phyloP scores from a whole-genome alignment of 805 yeast species.

The Hemisphaericaspora nanyangensis region DNA sequence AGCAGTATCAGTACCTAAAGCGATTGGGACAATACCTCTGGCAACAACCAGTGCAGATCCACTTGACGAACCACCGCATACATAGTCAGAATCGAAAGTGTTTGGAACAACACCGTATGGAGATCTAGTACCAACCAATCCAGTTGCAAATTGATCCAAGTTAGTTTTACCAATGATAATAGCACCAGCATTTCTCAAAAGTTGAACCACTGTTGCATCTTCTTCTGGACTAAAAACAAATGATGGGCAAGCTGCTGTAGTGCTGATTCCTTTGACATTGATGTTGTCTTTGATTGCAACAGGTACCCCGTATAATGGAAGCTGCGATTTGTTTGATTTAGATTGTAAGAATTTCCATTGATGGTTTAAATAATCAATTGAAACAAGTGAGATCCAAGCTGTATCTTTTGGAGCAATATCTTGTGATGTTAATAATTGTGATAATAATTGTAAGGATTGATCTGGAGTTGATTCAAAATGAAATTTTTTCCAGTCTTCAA shows the following conservation, averaged over 20 bases:
- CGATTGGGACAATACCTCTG: slow-evolving; percentile 81
- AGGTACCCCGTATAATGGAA: slow-evolving; percentile 91
- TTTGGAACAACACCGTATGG: slow-evolving; percentile 90
- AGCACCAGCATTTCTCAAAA: slow-evolving; percentile 87
- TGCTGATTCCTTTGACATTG: slow-evolving; percentile 74
- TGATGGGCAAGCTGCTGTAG: slow-evolving; percentile 96
- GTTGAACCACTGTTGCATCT: slow-evolving; percentile 72
- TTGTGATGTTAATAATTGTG: slow-evolving; percentile 45
- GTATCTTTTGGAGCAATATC: slow-evolving; percentile 55
- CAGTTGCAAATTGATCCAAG: slow-evolving; percentile 96
- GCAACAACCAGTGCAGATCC: slow-evolving; percentile 94
- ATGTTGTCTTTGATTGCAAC: slow-evolving; percentile 93
- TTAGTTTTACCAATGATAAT: slow-evolving; percentile 91
- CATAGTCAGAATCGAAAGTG: slow-evolving; percentile 72
- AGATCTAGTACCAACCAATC: slow-evolving; percentile 90
- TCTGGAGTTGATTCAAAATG: slow-evolving; percentile 60
- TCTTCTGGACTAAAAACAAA: slow-evolving; percentile 62
- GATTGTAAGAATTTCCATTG: slow-evolving; percentile 80
- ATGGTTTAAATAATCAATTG: slow-evolving; percentile 56
- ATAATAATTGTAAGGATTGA: slow-evolving; percentile 52
- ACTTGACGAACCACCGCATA: slow-evolving; percentile 93
- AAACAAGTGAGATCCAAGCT: slow-evolving; percentile 86
- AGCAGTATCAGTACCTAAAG: slow-evolving; percentile 96
- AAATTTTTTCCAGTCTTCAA: slow-evolving; percentile 70
- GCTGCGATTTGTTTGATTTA: slow-evolving; percentile 45